phyloP scores from a whole-genome alignment of 441 rosid species.

The Arabidopsis hybrid region DNA sequence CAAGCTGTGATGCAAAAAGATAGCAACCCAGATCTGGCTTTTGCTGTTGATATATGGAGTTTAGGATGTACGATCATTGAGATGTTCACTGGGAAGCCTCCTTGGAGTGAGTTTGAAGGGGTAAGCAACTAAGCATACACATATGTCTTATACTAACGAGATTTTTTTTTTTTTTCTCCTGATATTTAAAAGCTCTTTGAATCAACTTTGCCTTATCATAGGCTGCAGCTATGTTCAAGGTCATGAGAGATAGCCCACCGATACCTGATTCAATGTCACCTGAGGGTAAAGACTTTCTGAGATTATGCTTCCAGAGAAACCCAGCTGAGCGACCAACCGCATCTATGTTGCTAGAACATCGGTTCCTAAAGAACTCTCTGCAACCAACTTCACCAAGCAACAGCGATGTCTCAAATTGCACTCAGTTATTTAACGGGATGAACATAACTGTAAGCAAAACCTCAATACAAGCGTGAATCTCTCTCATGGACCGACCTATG shows the following conservation, averaged over 20 bases:
- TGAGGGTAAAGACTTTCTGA: conserved; percentile 86
- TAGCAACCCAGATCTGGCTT: conserved; percentile 74
- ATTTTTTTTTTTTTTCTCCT: not conserved
- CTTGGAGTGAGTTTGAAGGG: conserved; percentile 97
- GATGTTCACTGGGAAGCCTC: conserved; percentile 96
- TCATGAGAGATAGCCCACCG: conserved; percentile 79
- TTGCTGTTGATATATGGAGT: conserved; percentile 98
- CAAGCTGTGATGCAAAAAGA: conserved; percentile 91
- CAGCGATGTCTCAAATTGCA: conserved; percentile 51
- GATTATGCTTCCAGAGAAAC: conserved; percentile 77
- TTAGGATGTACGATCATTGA: conserved; percentile 97
- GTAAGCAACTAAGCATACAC: conserved; percentile 63
- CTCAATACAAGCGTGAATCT: conserved; percentile 8
- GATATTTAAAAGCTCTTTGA: conserved; percentile 11
- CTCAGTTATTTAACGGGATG: conserved; percentile 50
- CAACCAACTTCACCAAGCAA: conserved; percentile 43
- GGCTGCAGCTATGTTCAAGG: conserved; percentile 99
- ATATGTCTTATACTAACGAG: not conserved
- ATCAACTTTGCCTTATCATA: conserved; percentile 40
- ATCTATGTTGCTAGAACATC: conserved; percentile 73
- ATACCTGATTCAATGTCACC: conserved; percentile 79
- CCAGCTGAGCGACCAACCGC: conserved; percentile 93
- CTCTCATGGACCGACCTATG: not conserved
- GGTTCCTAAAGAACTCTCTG: conserved; percentile 61
- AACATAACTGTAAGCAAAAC: conserved; percentile 55